A percentile compares a stretch with the other conserved stretches of the same genome.
These are phyloP conservation scores for Neurospora sp. DNA, from an alignment of 495 filamentous ascomycete genomes.

Conservation along the genomic window DNA sequence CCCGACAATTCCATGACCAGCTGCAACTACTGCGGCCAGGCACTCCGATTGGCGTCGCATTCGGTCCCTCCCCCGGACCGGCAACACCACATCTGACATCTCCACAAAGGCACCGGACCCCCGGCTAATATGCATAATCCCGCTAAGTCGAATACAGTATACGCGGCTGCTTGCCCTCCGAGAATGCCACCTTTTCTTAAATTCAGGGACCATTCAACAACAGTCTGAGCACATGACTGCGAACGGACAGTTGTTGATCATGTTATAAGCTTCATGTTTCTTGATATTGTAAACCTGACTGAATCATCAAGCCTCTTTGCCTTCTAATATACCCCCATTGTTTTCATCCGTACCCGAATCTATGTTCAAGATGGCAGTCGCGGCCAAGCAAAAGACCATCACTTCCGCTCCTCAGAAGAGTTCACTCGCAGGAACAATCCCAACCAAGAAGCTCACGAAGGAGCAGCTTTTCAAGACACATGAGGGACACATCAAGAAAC, in stretches of 20 bases:
- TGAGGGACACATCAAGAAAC: conserved; percentile 20
- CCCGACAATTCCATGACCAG: background rate
- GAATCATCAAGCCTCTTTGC: background rate
- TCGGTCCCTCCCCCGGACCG: background rate
- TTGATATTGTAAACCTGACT: background rate
- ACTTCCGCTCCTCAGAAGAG: background rate
- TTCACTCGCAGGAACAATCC: conserved; percentile 3
- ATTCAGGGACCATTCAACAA: conserved; percentile 1
- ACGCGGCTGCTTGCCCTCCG: conserved; percentile 23
- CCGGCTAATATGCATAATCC: conserved; percentile 1
- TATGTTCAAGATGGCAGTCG: conserved; percentile 5
- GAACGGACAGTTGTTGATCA: background rate
- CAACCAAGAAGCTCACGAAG: conserved; percentile 14
- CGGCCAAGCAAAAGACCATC: background rate
- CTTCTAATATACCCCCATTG: background rate
- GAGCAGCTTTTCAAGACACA: conserved; percentile 24
- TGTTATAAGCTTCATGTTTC: background rate
- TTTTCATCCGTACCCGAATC: background rate
- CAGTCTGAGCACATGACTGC: background rate
- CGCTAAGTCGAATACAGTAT: conserved; percentile 20
- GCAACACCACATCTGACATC: background rate
- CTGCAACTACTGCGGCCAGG: background rate
- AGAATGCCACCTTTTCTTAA: conserved; percentile 25
- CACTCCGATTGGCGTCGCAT: background rate
- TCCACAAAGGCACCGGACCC: background rate